These are phyloP conservation scores for Schizopora paradoxa DNA, from an alignment of 1,284 basidiomycete genomes.

Conservation along the genomic window DNA sequence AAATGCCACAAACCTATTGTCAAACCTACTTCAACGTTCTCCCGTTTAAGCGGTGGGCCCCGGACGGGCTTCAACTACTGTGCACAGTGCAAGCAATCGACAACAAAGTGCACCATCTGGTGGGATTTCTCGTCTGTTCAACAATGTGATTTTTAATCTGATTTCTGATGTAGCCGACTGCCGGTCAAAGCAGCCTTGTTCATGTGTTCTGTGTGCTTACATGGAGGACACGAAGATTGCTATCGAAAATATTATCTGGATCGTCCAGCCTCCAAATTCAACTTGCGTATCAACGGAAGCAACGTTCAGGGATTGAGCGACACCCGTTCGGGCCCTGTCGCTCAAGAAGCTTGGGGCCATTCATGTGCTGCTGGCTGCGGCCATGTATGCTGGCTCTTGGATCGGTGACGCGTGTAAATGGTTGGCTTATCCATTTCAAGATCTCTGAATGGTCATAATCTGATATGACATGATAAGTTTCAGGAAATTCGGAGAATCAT, in stretches of 20 bases:
- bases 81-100: conserved; percentile 42
- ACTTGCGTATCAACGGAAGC: not conserved
- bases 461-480: too few species aligned
- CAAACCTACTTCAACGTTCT: conserved; percentile 31
- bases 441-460: not conserved
- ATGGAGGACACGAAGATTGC: conserved; percentile 73
- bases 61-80: conserved; percentile 42
- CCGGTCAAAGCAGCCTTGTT: conserved; percentile 65
- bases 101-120: conserved; percentile 66
- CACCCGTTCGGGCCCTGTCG: not conserved
- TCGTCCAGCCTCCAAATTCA: conserved; percentile 47
- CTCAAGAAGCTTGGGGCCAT: conserved; percentile 33
- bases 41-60: conserved; percentile 29
- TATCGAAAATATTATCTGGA: conserved; percentile 59
- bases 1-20: conserved; percentile 59
- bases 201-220: conserved; percentile 65
- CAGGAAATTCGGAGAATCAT: too few species aligned
- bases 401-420: too few species aligned
- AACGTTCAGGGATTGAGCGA: conserved; percentile 7
- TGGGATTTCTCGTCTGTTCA: conserved; percentile 29
- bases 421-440: not conserved
- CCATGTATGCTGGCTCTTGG: conserved; percentile 52
- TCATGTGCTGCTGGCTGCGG: conserved; percentile 64
- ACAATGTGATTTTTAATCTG: conserved; percentile 10
- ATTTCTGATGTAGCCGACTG: conserved; percentile 47